A percentile compares a stretch with the other conserved stretches of the same genome.
phyloP scores from a whole-genome alignment of 306 rosid species.

The Vicia villosa region DNA sequence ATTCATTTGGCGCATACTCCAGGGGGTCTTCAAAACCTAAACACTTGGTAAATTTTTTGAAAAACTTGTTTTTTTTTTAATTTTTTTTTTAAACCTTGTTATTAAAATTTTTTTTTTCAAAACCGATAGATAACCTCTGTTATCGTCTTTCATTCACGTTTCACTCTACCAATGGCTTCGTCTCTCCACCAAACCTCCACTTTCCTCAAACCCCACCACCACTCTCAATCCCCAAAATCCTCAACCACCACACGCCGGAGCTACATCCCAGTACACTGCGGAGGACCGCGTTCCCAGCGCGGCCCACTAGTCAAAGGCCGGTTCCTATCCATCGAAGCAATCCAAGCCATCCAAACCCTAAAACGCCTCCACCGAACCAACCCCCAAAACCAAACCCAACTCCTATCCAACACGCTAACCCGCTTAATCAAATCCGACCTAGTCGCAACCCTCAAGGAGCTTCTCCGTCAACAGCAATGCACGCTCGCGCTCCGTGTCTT shows the following conservation, averaged over 20 bases:
- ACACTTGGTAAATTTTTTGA: too few relatives aligned
- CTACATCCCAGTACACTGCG: conserved; percentile 55
- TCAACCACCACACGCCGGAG: conserved; percentile 8
- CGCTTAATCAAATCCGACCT: conserved; percentile 79
- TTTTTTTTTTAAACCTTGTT: too few relatives aligned
- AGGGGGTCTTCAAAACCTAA: too few relatives aligned
- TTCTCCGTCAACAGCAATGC: conserved; percentile 77
- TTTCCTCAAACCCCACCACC: conserved; percentile 47
- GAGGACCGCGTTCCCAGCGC: conserved; percentile 91
- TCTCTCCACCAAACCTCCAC: conserved; percentile 45
- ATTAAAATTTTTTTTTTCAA: too few relatives aligned
- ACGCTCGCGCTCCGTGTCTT: conserved; percentile 65
- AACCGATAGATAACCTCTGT: conserved; percentile 10
- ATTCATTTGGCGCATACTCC: too few relatives aligned
- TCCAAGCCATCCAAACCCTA: conserved; percentile 86
- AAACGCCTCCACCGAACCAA: conserved; percentile 70
- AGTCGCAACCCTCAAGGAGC: conserved; percentile 75
- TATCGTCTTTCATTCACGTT: not conserved
- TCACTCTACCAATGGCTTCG: conserved; percentile 54
- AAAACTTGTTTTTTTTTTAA: too few relatives aligned
- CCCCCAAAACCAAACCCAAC: conserved; percentile 38
- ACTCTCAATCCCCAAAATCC: not conserved
- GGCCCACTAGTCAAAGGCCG: conserved; percentile 85
- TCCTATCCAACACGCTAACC: conserved; percentile 56
- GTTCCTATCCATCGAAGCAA: conserved; percentile 87